These are phyloP conservation scores for Thraustochytrium striatum DNA, from an alignment of 352 stramenopile species.

Conservation along the genomic window DNA sequence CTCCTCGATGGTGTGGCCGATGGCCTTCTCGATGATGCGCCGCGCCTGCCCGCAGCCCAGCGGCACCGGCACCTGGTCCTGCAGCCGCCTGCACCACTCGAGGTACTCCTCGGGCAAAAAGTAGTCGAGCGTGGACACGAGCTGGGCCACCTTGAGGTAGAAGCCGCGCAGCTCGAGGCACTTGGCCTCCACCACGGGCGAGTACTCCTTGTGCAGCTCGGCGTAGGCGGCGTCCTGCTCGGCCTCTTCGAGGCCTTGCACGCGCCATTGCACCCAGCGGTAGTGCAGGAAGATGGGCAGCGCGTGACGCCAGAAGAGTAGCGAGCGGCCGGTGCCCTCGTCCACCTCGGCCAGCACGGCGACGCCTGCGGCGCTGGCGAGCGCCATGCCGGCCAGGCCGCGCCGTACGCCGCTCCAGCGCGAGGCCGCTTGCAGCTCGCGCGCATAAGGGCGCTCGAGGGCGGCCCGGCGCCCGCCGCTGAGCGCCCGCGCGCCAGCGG, in stretches of 20 bases:
- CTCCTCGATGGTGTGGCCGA: slow-evolving; percentile 49
- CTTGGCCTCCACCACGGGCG: slow-evolving; percentile 51
- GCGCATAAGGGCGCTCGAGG: too few relatives aligned
- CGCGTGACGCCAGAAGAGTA: slow-evolving; percentile 21
- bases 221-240: slow-evolving; percentile 19
- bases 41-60: slow-evolving; percentile 50
- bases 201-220: slow-evolving; percentile 39
- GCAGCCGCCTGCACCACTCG: slow-evolving; percentile 51
- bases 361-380: not conserved
- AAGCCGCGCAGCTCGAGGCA: slow-evolving; percentile 59
- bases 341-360: not conserved
- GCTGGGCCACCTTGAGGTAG: slow-evolving; percentile 59
- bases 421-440: too few relatives aligned
- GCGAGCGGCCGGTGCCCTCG: slow-evolving; percentile 3
- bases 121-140: slow-evolving; percentile 57
- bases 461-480: too few relatives aligned
- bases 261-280: not conserved
- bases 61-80: slow-evolving; percentile 55
- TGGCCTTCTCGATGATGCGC: slow-evolving; percentile 53
- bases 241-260: slow-evolving; percentile 4
- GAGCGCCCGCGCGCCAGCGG: too few relatives aligned
- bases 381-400: not conserved
- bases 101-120: slow-evolving; percentile 59
- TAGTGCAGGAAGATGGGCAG: slow-evolving; percentile 47
- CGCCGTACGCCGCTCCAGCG: too few relatives aligned